phyloP scores from a whole-genome alignment of 306 rosid species.

The Benincasa hispida region DNA sequence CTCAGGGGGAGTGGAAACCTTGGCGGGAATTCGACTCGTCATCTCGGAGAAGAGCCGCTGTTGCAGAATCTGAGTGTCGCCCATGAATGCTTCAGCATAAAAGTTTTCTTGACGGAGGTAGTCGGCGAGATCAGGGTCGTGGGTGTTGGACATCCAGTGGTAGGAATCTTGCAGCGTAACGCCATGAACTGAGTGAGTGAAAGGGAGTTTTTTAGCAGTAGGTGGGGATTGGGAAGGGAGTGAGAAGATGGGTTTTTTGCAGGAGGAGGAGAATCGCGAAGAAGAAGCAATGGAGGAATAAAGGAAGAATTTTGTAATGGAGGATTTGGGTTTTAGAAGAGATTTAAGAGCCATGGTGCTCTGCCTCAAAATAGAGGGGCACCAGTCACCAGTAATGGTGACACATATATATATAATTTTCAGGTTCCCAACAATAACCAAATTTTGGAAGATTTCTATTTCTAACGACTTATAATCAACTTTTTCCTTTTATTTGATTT shows the following conservation, averaged over 20 bases:
- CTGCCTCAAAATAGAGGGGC: neutral
- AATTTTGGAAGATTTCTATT: neutral
- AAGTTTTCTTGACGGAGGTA: conserved; percentile 53
- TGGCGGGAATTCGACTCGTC: conserved; percentile 47
- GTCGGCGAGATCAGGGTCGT: conserved; percentile 43
- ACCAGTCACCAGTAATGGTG: neutral
- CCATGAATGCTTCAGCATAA: conserved; percentile 76
- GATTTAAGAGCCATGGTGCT: conserved; percentile 34
- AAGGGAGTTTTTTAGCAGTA: conserved; percentile 45
- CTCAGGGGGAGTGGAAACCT: conserved; percentile 78
- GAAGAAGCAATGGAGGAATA: too few relatives aligned
- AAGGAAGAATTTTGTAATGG: conserved; percentile 10
- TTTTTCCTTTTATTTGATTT: too few relatives aligned
- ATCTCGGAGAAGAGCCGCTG: conserved; percentile 52
- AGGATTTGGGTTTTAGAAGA: conserved; percentile 15
- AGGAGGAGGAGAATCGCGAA: conserved; percentile 28
- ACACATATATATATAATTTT: neutral
- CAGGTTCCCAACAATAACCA: neutral
- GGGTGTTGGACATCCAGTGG: conserved; percentile 74
- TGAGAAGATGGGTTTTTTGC: conserved; percentile 20
- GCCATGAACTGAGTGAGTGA: conserved; percentile 48
- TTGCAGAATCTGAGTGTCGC: conserved; percentile 42
- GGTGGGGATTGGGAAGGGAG: conserved; percentile 38
- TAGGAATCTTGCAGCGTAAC: conserved; percentile 62
- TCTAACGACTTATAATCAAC: too few relatives aligned